Evolutionary conservation across 1,284 basidiomycete genomes (phyloP).

Genomic region (Xerocomus nothofagi): DNA sequence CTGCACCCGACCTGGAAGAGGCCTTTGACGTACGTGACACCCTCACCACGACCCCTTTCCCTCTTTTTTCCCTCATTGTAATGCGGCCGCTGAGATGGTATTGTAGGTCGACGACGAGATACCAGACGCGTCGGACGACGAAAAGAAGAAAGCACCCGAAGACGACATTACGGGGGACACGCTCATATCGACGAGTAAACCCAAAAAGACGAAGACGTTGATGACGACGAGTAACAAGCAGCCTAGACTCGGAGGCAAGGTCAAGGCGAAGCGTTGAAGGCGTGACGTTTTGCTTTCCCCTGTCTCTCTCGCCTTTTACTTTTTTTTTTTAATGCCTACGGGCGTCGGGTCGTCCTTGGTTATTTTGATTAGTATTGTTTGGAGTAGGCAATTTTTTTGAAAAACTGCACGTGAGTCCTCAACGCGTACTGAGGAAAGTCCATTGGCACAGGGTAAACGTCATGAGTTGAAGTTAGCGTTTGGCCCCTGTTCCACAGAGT

Average conservation of each 20-base stretch:
- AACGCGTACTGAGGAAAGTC: too few species aligned
- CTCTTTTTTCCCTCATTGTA: neutral
- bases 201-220: conserved; percentile 37
- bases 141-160: conserved; percentile 40
- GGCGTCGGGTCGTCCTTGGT: too few species aligned
- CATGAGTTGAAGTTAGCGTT: too few species aligned
- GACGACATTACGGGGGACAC: conserved; percentile 48
- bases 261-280: conserved; percentile 20
- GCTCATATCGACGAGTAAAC: conserved; percentile 44
- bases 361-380: too few species aligned
- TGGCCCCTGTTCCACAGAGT: too few species aligned
- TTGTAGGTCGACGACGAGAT: conserved; percentile 48
- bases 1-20: conserved; percentile 87
- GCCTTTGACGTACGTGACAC: conserved; percentile 58
- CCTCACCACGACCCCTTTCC: neutral
- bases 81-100: neutral
- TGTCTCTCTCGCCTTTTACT: too few species aligned
- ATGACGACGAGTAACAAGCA: conserved; percentile 17
- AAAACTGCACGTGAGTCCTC: too few species aligned
- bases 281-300: too few species aligned
- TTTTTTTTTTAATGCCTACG: too few species aligned
- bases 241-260: conserved; percentile 20
- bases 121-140: conserved; percentile 53
- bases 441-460: too few species aligned
- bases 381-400: too few species aligned